Base-by-base conservation (phyloP, 805 yeast genomes). In the Zygosaccharomyces bailii region DNA sequence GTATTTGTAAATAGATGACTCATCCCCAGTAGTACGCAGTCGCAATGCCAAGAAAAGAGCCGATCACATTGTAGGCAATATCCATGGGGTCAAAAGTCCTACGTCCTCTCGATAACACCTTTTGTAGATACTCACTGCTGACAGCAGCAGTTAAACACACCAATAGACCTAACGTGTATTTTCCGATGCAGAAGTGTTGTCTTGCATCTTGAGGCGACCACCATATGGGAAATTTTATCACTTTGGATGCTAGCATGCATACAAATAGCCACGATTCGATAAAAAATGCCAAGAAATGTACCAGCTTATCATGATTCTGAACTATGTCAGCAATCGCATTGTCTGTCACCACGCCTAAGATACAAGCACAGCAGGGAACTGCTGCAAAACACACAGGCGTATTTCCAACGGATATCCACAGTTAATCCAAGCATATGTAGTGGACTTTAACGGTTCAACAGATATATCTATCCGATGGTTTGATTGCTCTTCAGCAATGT, bases 51-150 rank as follows among this genome's bases (percentile, higher is more conserved):
- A 48, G 14, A 3, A 44, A 11, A 34, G 59, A 50, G 1, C 74
- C 74, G 3, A 47, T 4, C 0, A 65, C 43, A 44, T 71, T 71
- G 25, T 55, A 59, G 1, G 60, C 38, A 14, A 79, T 79, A 54
- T 80, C 86, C 37, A 50, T 37, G 1, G 56, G 37, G 49, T 80
- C 86, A 58, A 78, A 79, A 0, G 62, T 61, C 42, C 86, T 54
- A 2, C 48, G 54, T 13, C 70, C 69, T 1, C 39, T 24, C 1
- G 68, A 58, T 8, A 57, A n/a, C 1, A 48, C n/a, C 10, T 11
- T 14, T 51, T 80, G 86, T 1, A 71, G 43, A 37, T 72, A 62
- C 53, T 80, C 86, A 61, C 80, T 80, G 2, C 67, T 65, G 2
- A 78, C 56, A 10, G 76, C 65, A 0, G 73, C 81, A 2, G 66